Evolutionary conservation across 371 early-diverging fungal genomes (phyloP), one percentile per base, ranked within the genome.

Genomic region (Mortierella sp.): DNA sequence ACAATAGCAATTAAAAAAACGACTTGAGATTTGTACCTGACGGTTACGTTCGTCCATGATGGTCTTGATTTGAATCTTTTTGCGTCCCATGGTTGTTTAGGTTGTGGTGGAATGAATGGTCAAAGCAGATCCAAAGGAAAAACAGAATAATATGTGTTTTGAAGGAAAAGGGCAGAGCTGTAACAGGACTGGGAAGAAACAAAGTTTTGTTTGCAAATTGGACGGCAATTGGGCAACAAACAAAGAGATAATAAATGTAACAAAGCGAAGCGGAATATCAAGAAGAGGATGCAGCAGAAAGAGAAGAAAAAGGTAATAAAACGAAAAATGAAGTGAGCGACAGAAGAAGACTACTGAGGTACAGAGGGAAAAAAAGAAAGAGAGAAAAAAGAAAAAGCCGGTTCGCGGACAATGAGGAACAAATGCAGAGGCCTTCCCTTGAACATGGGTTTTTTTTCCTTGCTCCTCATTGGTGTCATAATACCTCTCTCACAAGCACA

Each of bases 1-100:
- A 32, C 10, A 18, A 24, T 57, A 32, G 52, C 63, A 51, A 47
- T 65, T 62, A 24, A 40, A 14, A 47, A 26, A 12, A 18, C 35
- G 11, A 51, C 62, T 43, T 3, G 54, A 68, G 62, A 32, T 51
- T 58, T 75, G 58, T 88, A 94, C 96, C 89, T 97, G 97, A 62
- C 96, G 90, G 88, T 96, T 97, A 63, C 97, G 92, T 79, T 97
- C 97, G 75, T 97, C 97, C 75, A 89, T 86, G 77, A 99, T 98
- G 72, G 92, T 93, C 84, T 95, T 93, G 87, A 99, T 97, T 86
- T 94, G 95, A 84, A 99, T 98, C 90, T 98, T 98, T 85, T 96
- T 97, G 43, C 99, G 90, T 64, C 98, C 98, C 98, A 97, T 97
- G 66, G 68, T 52, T 57, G 40, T 30, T 55, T 55, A 55, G 22